Evolutionary conservation across 2,329 filamentous ascomycete species (phyloP).

Genomic region (Ophiostoma piceae): DNA sequence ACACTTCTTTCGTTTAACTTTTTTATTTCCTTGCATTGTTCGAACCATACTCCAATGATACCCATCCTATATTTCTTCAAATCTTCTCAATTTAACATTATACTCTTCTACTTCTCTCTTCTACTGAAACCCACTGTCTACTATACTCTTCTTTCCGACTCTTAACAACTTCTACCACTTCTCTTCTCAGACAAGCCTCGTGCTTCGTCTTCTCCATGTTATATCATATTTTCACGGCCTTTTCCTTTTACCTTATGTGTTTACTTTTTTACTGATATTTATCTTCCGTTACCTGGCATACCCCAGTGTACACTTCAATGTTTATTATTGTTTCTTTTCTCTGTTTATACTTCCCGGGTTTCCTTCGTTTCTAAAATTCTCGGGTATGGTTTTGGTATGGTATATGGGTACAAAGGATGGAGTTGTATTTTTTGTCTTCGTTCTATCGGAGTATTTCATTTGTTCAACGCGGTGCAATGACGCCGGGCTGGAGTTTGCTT

Average conservation of each 20-base stretch:
- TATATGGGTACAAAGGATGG: conserved; percentile 6
- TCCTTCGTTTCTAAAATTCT: not conserved
- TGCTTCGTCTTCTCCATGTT: conserved; percentile 16
- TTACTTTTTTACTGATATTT: not conserved
- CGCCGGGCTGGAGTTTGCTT: not conserved
- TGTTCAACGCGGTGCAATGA: not conserved
- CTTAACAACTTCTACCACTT: not conserved
- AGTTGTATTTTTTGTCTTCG: not conserved
- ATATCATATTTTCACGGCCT: conserved; percentile 21
- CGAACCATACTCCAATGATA: conserved; percentile 14
- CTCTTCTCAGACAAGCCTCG: conserved; percentile 1
- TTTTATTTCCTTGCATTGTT: conserved; percentile 13
- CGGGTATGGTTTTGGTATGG: not conserved
- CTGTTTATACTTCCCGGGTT: not conserved
- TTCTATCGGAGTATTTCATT: not conserved
- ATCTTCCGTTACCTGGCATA: not conserved
- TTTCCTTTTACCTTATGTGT: conserved; percentile 5
- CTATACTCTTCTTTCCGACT: not conserved
- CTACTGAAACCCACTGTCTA: not conserved
- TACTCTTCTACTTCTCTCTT: not conserved
- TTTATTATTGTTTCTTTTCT: conserved; percentile 5
- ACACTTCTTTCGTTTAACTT: conserved; percentile 16
- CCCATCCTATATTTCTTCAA: conserved; percentile 8
- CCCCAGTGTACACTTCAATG: not conserved
- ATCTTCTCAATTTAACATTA: not conserved